Evolutionary conservation across 2,329 filamentous ascomycete species (phyloP), one percentile per base, ranked within the genome.

Genomic region (Aureobasidium melanogenum): DNA sequence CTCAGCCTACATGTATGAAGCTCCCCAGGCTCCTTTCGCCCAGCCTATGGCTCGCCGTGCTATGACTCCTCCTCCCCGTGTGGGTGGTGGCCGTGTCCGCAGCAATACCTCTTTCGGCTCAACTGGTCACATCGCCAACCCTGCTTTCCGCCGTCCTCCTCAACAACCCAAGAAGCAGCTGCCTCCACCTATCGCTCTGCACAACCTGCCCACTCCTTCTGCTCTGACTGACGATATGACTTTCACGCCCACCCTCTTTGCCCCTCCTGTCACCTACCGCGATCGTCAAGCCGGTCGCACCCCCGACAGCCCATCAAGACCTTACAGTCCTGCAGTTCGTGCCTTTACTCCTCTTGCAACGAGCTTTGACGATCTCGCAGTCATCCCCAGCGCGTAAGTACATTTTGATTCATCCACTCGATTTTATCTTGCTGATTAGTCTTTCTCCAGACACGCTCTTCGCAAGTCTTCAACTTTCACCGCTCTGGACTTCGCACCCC

Each of bases 331-430:
- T n/a, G 79, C 80, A 39, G 81, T 92, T 2, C 84, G 87, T 17
- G 82, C 84, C 32, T 87, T 89, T 70, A 88, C 86, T n/a, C 92
- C 92, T 0, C 80, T 97, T 41, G 86, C 82, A 26, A 90, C 88
- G 63, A 82, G 91, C 5, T 97, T 91, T 73, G 93, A 97, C 61
- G 93, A 97, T 63, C 85, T 97, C 64, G 76, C 87, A 14, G 82
- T 83, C 9, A 85, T 99, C 65, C 94, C 94, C 39, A 97, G 91
- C 81, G 91, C 94, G 84, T 93, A 85, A 88, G 89, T 88, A 28
- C 57, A 9, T 32, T 14, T 34, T 34, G 41, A 43, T 17, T 6
- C 10, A 22, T 51, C 39, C 73, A 77, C 70, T 75, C 66, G 38
- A 19, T 17, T 28, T 43, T 38, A 26, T 19, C 36, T 28, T 28